Percentiles rank a stretch among this genome's conserved stretches.
These are phyloP conservation scores for Urochloa ruziziensis DNA, from an alignment of 176 grass and related monocot genomes.

Conservation along the genomic window DNA sequence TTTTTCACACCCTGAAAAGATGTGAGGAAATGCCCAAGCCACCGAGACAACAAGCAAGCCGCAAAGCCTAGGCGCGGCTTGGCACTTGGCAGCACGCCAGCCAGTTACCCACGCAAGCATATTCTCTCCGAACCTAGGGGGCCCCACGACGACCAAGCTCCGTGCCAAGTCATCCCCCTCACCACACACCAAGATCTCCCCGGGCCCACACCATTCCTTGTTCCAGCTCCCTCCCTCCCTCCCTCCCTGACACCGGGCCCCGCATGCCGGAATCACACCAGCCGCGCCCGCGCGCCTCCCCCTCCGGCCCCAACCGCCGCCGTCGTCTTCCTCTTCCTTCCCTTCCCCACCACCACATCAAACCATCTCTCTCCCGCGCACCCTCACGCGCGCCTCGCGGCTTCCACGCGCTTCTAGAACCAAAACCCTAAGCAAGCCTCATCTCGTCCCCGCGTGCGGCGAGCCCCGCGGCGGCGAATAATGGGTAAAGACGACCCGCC, in stretches of 20 bases:
- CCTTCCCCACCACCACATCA: too few relatives aligned
- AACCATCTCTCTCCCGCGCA: conserved; percentile 19
- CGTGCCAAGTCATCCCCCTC: conserved; percentile 29
- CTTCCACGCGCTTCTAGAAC: conserved; percentile 35
- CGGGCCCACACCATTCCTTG: conserved; percentile 10
- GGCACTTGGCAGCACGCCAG: too few relatives aligned
- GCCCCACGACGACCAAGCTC: not conserved
- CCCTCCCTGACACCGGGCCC: not conserved
- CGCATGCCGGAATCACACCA: not conserved
- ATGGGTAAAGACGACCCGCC: conserved; percentile 2
- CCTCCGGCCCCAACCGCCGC: not conserved
- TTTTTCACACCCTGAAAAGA: not conserved
- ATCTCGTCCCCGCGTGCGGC: not conserved
- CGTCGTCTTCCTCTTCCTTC: conserved; percentile 7
- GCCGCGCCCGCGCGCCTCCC: not conserved
- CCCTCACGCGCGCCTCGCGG: not conserved
- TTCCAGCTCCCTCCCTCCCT: not conserved
- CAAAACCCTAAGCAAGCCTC: not conserved
- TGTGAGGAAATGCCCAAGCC: not conserved
- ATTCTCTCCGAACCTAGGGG: not conserved
- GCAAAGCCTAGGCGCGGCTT: too few relatives aligned
- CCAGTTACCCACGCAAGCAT: conserved; percentile 3
- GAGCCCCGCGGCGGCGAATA: not conserved
- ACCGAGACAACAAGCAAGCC: not conserved
- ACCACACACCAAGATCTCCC: conserved; percentile 24